These are phyloP conservation scores for Collybiopsis luxurians DNA, from an alignment of 768 basidiomycete species.

Conservation along the genomic window DNA sequence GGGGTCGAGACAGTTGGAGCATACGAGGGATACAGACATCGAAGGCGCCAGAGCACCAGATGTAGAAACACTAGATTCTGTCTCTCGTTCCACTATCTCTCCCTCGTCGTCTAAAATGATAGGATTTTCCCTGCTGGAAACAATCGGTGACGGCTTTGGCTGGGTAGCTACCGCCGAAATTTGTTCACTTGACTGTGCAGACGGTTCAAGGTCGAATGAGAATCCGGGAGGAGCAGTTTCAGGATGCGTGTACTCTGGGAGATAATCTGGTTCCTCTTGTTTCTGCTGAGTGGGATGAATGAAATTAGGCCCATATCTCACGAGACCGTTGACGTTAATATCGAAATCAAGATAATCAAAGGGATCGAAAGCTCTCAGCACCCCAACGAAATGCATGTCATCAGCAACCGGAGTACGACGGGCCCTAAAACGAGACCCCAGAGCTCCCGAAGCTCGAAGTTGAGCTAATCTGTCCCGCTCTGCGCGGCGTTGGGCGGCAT, in stretches of 20 bases:
- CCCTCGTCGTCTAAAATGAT: slow-evolving; percentile 47
- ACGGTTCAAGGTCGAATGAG: slow-evolving; percentile 61
- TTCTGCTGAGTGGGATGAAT: background rate
- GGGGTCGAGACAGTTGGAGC: slow-evolving; percentile 65
- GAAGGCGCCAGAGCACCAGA: slow-evolving; percentile 15
- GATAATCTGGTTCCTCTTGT: slow-evolving; percentile 42
- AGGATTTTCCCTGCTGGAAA: slow-evolving; percentile 35
- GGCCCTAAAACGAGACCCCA: background rate
- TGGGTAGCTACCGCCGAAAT: slow-evolving; percentile 11
- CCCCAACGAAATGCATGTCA: slow-evolving; percentile 3
- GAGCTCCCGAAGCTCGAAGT: background rate
- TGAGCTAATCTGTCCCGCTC: background rate
- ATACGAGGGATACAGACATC: slow-evolving; percentile 44
- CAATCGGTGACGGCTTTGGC: slow-evolving; percentile 10
- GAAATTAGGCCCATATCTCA: background rate
- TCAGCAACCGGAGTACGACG: background rate
- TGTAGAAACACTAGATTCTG: slow-evolving; percentile 17
- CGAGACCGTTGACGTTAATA: background rate
- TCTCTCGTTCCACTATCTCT: slow-evolving; percentile 15
- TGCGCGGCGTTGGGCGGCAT: background rate
- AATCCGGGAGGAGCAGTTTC: slow-evolving; percentile 56
- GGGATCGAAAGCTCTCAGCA: background rate
- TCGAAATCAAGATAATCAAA: background rate
- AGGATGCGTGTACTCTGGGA: slow-evolving; percentile 64
- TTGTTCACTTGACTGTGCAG: slow-evolving; percentile 19